phyloP scores from a whole-genome alignment of 805 yeast species.

The Teunomyces kruisii region DNA sequence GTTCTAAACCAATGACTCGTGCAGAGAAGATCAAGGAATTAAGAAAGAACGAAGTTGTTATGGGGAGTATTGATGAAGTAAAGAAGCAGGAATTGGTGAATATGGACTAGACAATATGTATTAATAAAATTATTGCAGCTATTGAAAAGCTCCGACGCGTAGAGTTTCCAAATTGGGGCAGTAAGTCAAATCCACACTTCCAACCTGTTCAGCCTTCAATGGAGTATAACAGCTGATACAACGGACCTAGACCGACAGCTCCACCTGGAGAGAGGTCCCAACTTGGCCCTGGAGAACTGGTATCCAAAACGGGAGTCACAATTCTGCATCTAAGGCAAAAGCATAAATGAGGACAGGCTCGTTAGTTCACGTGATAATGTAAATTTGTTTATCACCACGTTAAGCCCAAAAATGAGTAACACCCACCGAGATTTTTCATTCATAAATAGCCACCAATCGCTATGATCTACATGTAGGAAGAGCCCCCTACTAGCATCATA shows the following conservation, averaged over 20 bases:
- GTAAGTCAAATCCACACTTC: background rate
- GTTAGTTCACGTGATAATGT: background rate
- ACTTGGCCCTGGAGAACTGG: background rate
- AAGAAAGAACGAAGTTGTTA: conserved; percentile 67
- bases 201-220: background rate
- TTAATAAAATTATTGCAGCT: background rate
- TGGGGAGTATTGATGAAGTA: conserved; percentile 49
- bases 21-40: conserved; percentile 53
- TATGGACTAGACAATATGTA: background rate
- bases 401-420: background rate
- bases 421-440: background rate
- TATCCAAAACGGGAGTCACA: background rate
- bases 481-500: background rate
- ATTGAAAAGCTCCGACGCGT: background rate
- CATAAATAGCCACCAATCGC: conserved; percentile 1
- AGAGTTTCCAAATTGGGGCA: background rate
- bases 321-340: background rate
- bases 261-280: background rate
- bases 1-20: conserved; percentile 43
- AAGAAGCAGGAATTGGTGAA: conserved; percentile 15
- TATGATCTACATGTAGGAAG: conserved; percentile 11
- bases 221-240: background rate
- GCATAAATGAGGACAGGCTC: background rate
- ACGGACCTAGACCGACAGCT: background rate
- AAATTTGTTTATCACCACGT: background rate